Base-by-base conservation (phyloP, 2,329 filamentous ascomycete species). In the Colletotrichum euphorbiae region DNA sequence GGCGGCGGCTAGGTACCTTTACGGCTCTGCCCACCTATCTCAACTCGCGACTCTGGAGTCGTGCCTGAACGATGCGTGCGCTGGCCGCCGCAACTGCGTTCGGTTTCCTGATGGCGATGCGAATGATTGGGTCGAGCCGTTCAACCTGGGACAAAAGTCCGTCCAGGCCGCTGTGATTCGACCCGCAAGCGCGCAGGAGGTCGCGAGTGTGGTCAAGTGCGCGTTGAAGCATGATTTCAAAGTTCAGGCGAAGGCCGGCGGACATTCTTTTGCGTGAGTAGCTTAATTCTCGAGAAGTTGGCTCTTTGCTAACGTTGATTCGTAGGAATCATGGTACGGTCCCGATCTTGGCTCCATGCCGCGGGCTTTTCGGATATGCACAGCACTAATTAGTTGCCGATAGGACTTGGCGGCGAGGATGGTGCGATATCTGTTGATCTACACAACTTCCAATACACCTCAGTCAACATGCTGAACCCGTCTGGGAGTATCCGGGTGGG, bases 201-300 rank as follows among this genome's bases (percentile, higher is more conserved):
- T 90, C 2, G 82, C 87, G 1, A 82, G 77, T 21, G 83, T 87
- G 6, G 81, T 91, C 40, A 82, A 84, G 54, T 91, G 89, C 73
- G 89, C 88, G 3, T 77, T 74, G 2, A 69, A 81, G 36, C 78
- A 80, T 66, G 78, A 78, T 6, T 75, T 85, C 58, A 84, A 85
- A 70, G 86, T 91, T 0, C 87, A 90, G 73, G 85, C 89, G 13
- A 86, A 82, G 70, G 87, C 87, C 2, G 89, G 89, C 3, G 89
- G 89, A 0, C 89, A 91, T 72, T 90, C 87, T 0, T 91, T 88
- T 71, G 88, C 80, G 84, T 85, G 73, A 72, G 82, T 67, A n/a
- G 6, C 5, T 19, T 38, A 17, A n/a, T 12, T 9, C 2, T 2
- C 19, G 6, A 6, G 5, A 7, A 13, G 11, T 2, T 13, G 0